Evolutionary conservation across 2,329 filamentous ascomycete genomes (phyloP), one percentile per base, ranked within the genome.

Genomic region (Zymoseptoria pseudotritici): DNA sequence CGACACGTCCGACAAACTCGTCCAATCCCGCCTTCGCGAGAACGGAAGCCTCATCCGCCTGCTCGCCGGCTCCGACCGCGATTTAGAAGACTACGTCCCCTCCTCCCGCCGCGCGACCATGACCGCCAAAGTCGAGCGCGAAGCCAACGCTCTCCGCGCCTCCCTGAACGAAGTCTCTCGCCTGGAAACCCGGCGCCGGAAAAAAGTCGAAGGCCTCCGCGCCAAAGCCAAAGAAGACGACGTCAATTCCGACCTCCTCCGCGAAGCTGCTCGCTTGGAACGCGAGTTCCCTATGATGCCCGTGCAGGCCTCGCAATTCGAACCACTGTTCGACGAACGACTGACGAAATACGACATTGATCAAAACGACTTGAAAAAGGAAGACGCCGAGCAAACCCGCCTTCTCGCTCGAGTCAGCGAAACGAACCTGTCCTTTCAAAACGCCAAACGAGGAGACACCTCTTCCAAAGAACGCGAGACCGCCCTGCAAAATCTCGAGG

Each of bases 241-340:
- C 73, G 92, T 97, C 67, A 82, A 91, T 69, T 83, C 85, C 0
- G 90, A 91, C 55, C 87, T 99, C 3, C 80, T 96, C 21, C 83
- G 83, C 54, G 92, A 97, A 79, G 87, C 92, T 2, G 87, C 88
- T 42, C 85, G 91, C 8, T 80, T 97, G 11, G 94, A 97, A 76
- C 85, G 92, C 53, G 87, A 89, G 60, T 93, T 91, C 63, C 90
- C 91, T 0, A 89, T 89, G 75, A 91, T 92, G 46, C 84, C 86
- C 10, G 88, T 99, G 56, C 88, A 91, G 55, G 87, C 93, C 0
- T 89, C 89, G 2, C 91, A 97, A 69, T 97, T 99, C 70, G 94
- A 99, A 69, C 84, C 86, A 57, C 88, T 97, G 53, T 97, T 97
- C 65, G 90, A 96, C 68, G 82, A 86, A 65, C 85, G 91, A 1